Base-by-base conservation (phyloP, 192 early-diverging fungal genomes). In the Neocallimastix lanati region DNA sequence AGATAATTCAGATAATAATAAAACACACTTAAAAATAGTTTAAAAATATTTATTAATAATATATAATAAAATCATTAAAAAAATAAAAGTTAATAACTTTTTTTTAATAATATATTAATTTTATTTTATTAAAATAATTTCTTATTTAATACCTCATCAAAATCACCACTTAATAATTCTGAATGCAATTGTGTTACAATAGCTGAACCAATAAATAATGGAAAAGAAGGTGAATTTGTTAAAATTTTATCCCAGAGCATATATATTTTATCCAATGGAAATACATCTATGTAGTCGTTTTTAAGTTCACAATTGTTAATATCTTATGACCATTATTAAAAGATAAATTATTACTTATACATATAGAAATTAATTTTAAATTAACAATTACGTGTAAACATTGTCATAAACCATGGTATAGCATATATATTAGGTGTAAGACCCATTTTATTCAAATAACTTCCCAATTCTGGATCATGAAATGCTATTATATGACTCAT, bases 271-370 rank as follows among this genome's bases (percentile, higher is more conserved):
- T 94, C 93, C 16, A 95, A 79, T 11, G 93, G 90, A 82, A 95
- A 94, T 12, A 94, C 90, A 80, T 95, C 92, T 93, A 77, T 35
- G n/a, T n/a, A n/a, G n/a, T n/a, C n/a, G n/a, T n/a, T n/a, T n/a
- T n/a, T n/a, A n/a, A n/a, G n/a, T n/a, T n/a, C n/a, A n/a, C n/a
- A n/a, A n/a, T n/a, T n/a, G n/a, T n/a, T n/a, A n/a, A n/a, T n/a
- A n/a, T n/a, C n/a, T n/a, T n/a, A n/a, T n/a, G n/a, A n/a, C n/a
- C n/a, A n/a, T n/a, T n/a, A n/a, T n/a, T n/a, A n/a, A n/a, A n/a
- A n/a, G n/a, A n/a, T n/a, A n/a, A n/a, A n/a, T n/a, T n/a, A n/a
- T n/a, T n/a, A n/a, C n/a, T n/a, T n/a, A n/a, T n/a, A n/a, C n/a
- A n/a, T n/a, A n/a, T n/a, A n/a, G n/a, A n/a, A n/a, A n/a, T n/a